phyloP scores from a whole-genome alignment of 768 basidiomycete genomes.

The Amanita exitialis region DNA sequence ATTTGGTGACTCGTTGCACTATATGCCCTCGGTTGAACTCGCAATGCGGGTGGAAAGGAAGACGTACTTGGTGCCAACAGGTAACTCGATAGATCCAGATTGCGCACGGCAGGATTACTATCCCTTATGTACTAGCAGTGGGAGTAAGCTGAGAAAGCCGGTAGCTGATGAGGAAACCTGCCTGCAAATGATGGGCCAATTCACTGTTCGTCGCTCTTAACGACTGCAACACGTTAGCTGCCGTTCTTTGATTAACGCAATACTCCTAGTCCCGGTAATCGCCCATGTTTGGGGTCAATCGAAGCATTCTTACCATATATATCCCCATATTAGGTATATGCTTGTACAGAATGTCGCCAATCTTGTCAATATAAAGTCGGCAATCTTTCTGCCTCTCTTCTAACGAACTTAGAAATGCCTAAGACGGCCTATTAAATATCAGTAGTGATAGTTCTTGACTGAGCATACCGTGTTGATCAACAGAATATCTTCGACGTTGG shows the following conservation, averaged over 20 bases:
- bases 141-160: background rate
- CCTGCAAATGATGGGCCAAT: conserved; percentile 59
- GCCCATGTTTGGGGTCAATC: background rate
- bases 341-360: conserved; percentile 74
- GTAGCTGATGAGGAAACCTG: conserved; percentile 18
- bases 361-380: conserved; percentile 80
- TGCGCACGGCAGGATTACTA: conserved; percentile 59
- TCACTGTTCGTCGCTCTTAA: conserved; percentile 59
- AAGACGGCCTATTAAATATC: background rate
- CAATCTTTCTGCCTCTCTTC: conserved; percentile 90
- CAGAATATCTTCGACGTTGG: conserved; percentile 89
- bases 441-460: background rate
- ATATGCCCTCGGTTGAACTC: background rate
- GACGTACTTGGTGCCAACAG: conserved; percentile 80
- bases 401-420: conserved; percentile 79
- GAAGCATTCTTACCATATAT: conserved; percentile 52
- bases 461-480: conserved; percentile 74
- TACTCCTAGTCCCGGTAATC: conserved; percentile 47
- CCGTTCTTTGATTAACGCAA: conserved; percentile 80
- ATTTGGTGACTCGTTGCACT: conserved; percentile 96
- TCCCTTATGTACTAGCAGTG: conserved; percentile 56
- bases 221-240: conserved; percentile 68
- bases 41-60: background rate
- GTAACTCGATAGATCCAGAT: conserved; percentile 85
- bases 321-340: conserved; percentile 72